Evolutionary conservation across 768 basidiomycete genomes (phyloP), one percentile per base, ranked within the genome.

Genomic region (Panus rudis): DNA sequence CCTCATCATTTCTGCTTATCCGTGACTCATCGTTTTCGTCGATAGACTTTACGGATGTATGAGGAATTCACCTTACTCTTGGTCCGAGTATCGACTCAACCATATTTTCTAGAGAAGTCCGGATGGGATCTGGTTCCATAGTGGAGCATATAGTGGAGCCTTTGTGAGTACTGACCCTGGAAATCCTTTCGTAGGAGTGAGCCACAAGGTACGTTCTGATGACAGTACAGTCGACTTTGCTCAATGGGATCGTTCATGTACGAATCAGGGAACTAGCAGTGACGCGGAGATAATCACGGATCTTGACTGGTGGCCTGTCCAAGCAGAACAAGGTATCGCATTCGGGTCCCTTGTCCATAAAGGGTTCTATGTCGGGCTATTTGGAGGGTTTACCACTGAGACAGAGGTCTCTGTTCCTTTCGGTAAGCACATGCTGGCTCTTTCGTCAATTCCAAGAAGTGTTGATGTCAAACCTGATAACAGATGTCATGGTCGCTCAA

Each of bases 251-350:
- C n/a, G n/a, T n/a, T n/a, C n/a, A n/a, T n/a, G 17, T 49, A 52
- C 31, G 16, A 25, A 41, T 42, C 12, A 45, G 51, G 28, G 48
- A 32, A 23, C 39, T 43, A 30, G 30, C 53, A 39, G 24, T 13
- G 6, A 4, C 4, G 31, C 23, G 21, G 43, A 44, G 13, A 2
- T 30, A 2, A 17, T 16, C n/a, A 44, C 43, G 4, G 37, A 39
- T 16, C 19, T 22, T 14, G 26, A 39, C 7, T 44, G 35, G 37
- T 10, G n/a, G 4, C 43, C 43, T 6, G 16, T 38, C 13, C 17
- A 13, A 6, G n/a, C n/a, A n/a, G n/a, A n/a, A n/a, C n/a, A n/a
- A n/a, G n/a, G n/a, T n/a, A n/a, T n/a, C n/a, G n/a, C n/a, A n/a
- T 38, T 33, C 33, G 43, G 37, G 4, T 17, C 43, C 10, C 34